phyloP scores from a whole-genome alignment of 2,329 filamentous ascomycete species.

The Pyrenophora teres region DNA sequence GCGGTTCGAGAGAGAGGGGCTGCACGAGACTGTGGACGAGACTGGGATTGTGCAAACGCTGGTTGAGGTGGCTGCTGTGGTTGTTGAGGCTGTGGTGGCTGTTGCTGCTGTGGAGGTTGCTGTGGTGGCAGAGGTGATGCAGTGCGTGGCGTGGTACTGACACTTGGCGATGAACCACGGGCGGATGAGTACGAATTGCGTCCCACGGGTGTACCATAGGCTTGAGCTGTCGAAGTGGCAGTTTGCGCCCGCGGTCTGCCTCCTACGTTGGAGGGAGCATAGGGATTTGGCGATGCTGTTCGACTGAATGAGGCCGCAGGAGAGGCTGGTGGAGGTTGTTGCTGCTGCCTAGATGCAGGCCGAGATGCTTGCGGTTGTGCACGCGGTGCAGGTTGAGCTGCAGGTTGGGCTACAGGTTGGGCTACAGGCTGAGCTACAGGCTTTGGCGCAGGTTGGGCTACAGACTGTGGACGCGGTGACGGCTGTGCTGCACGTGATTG shows the following conservation, averaged over 20 bases:
- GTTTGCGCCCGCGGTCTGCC: constrained; percentile 47
- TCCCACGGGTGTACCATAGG: constrained; percentile 40
- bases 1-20: constrained; percentile 49
- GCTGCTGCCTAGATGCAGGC: constrained; percentile 8
- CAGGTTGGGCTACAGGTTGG: background rate
- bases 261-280: constrained; percentile 49
- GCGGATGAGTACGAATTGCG: constrained; percentile 46
- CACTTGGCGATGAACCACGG: constrained; percentile 47
- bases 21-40: constrained; percentile 39
- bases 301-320: constrained; percentile 20
- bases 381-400: background rate
- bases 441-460: constrained; percentile 7
- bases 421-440: background rate
- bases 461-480: constrained; percentile 2
- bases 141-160: constrained; percentile 42
- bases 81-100: constrained; percentile 38
- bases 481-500: constrained; percentile 9
- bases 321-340: constrained; percentile 9
- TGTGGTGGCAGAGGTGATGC: constrained; percentile 47
- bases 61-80: constrained; percentile 46
- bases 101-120: background rate
- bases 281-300: constrained; percentile 65
- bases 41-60: constrained; percentile 21
- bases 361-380: constrained; percentile 5
- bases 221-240: constrained; percentile 39